A percentile compares a stretch with the other conserved stretches of the same genome.
These are phyloP conservation scores for Phytophthora constricta DNA, from an alignment of 352 stramenopile genomes.

Conservation along the genomic window DNA sequence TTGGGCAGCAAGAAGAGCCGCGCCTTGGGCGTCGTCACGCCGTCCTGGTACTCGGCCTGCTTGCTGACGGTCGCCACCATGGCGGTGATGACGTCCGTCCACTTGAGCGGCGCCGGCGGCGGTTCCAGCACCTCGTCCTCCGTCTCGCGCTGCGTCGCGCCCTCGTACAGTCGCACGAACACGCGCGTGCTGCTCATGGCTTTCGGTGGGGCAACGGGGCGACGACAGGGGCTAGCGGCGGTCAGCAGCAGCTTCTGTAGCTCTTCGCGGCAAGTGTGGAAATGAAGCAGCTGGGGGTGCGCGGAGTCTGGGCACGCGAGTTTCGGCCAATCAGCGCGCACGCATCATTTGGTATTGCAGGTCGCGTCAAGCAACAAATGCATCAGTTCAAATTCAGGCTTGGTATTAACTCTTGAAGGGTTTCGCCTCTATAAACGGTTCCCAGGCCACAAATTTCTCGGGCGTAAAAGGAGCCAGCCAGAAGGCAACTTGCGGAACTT, in stretches of 20 bases:
- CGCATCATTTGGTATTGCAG: constrained; percentile 19
- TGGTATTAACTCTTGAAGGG: constrained; percentile 7
- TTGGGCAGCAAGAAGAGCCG: constrained; percentile 71
- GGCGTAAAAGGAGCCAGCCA: constrained; percentile 1
- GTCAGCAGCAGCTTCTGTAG: constrained; percentile 12
- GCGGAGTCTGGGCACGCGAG: not conserved
- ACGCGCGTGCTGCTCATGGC: constrained; percentile 62
- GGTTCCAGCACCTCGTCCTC: constrained; percentile 75
- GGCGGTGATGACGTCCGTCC: constrained; percentile 60
- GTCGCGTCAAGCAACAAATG: constrained; percentile 4
- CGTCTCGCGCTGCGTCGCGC: constrained; percentile 53
- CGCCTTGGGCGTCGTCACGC: constrained; percentile 45
- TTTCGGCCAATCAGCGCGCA: constrained; percentile 2
- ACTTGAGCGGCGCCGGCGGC: constrained; percentile 70
- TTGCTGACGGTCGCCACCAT: constrained; percentile 72
- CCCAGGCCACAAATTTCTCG: constrained; percentile 44
- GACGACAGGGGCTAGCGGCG: too few relatives aligned
- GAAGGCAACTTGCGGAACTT: constrained; percentile 14
- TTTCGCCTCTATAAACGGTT: constrained; percentile 24
- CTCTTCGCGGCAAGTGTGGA: constrained; percentile 32
- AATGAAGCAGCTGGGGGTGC: constrained; percentile 30
- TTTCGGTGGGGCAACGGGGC: not conserved
- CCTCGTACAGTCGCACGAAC: constrained; percentile 82
- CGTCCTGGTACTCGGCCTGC: constrained; percentile 53
- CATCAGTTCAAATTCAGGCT: too few relatives aligned